Evolutionary conservation across 352 stramenopile genomes (phyloP), one percentile per base, ranked within the genome.

Genomic region (Pythium biforme): DNA sequence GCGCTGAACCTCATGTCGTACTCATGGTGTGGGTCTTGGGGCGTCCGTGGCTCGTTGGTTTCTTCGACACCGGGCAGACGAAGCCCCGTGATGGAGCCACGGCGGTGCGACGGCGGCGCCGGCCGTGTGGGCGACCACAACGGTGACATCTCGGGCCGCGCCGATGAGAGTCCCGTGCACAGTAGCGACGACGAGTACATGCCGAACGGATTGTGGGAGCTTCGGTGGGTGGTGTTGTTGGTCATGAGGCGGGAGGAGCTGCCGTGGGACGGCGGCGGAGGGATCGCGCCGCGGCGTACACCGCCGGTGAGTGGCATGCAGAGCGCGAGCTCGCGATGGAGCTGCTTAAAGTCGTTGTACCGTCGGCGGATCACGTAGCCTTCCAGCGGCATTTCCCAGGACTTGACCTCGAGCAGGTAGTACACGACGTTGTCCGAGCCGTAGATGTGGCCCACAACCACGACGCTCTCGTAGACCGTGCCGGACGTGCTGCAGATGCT

Each of bases 321-420:
- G 55, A 76, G 64, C n/a, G 63, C 43, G 45, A 92, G 69, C 29
- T 81, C 66, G 1, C 75, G 50, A 57, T 90, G 77, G 65, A 92
- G 78, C 43, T 72, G 66, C 63, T 79, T 80, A 50, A 92, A 90
- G 63, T 92, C 83, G 58, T 85, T 88, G 70, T 87, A 92, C 7
- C 83, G 77, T 22, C 83, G 77, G 19, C 83, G 81, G 45, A 92
- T 76, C 50, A 90, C 82, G 74, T 92, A 92, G 11, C 75, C 77
- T n/a, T 92, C 83, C 5, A 92, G 79, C 33, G 83, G 83, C 48
- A 72, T 76, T 49, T 90, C 81, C 69, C 74, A 83, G 17, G 81
- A 89, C 17, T 79, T 76, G 59, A 92, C 79, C 49, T 92, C 81
- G 39, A 92, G 48, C 37, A 90, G 65, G 66, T 92, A 90, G 68